phyloP scores from a whole-genome alignment of 441 rosid genomes.

The Arabidopsis lyrata region DNA sequence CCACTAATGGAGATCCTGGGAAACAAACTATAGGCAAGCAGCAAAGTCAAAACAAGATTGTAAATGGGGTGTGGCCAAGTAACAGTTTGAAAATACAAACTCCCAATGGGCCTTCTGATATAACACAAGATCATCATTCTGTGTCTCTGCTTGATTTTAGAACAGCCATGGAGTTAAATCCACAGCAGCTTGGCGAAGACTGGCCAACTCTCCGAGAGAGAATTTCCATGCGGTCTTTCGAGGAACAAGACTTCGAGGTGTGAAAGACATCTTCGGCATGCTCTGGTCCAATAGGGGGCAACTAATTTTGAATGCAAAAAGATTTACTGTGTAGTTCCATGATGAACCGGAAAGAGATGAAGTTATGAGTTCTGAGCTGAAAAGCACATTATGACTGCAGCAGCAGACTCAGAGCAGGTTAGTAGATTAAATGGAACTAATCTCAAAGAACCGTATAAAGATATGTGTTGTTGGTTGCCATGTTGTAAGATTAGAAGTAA shows the following conservation, averaged over 20 bases:
- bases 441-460: constrained; percentile 33
- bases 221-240: constrained; percentile 54
- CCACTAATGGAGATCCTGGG: constrained; percentile 33
- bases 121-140: constrained; percentile 37
- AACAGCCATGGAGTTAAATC: constrained; percentile 67
- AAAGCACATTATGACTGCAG: constrained; percentile 20
- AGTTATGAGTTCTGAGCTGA: constrained; percentile 32
- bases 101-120: constrained; percentile 45
- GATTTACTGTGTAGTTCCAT: constrained; percentile 14
- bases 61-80: constrained; percentile 52
- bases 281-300: constrained; percentile 31
- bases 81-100: constrained; percentile 47
- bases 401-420: constrained; percentile 42
- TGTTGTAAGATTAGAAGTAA: constrained; percentile 42
- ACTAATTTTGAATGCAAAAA: constrained; percentile 8
- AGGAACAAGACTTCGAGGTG: constrained; percentile 51
- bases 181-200: constrained; percentile 66
- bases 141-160: constrained; percentile 65
- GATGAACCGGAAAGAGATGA: constrained; percentile 27
- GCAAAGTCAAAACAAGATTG: constrained; percentile 52
- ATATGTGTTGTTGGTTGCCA: constrained; percentile 32
- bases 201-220: constrained; percentile 66
- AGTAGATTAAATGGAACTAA: constrained; percentile 37
- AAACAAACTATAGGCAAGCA: constrained; percentile 42
- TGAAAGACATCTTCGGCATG: constrained; percentile 41